Evolutionary conservation across 371 early-diverging fungal species (phyloP), one percentile per base, ranked within the genome.

Genomic region (Mucor lusitanicus): DNA sequence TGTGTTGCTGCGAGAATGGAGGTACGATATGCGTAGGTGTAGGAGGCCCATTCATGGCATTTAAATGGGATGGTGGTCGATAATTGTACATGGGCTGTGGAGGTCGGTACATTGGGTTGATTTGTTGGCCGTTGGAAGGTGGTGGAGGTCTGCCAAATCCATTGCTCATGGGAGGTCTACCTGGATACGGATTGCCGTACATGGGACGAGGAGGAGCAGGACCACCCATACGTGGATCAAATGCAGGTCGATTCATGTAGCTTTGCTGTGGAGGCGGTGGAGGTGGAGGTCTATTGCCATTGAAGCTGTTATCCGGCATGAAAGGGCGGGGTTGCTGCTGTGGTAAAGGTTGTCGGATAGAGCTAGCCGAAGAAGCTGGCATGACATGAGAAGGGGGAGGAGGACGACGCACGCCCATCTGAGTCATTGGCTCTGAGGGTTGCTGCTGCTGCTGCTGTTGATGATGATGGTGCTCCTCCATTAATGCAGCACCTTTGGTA

Each of bases 391-490:
- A 27, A 13, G 42, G 60, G 5, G 28, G 60, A 7, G 44, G 42
- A 25, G 44, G 60, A 23, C 60, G 60, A 42, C 23, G 53, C 1
- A 11, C 27, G 27, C 53, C 37, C 37, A 35, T 12, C 12, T 0
- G 37, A 12, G 37, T 27, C 27, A 27, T 27, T 3, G 53, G 27
- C 15, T 53, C 25, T 53, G 27, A 25, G 5, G 23, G 25, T 53
- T 56, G 46, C 40, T 19, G 56, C 17, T 59, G 59, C 30, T 61
- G 61, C 17, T 61, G 61, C 15, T 60, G 61, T 12, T 60, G 61
- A 6, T 70, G 70, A 15, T 50, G 28, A 33, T 55, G 64, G 35
- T 67, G 48, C 19, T 64, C 46, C 59, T 73, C 74, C 79, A 79
- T 79, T 7, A 67, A 40, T 23, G 61, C 35, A 1, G 74, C 72